Evolutionary conservation across 179 eudicot genomes (phyloP).

Genomic region (Beta lomatogona): DNA sequence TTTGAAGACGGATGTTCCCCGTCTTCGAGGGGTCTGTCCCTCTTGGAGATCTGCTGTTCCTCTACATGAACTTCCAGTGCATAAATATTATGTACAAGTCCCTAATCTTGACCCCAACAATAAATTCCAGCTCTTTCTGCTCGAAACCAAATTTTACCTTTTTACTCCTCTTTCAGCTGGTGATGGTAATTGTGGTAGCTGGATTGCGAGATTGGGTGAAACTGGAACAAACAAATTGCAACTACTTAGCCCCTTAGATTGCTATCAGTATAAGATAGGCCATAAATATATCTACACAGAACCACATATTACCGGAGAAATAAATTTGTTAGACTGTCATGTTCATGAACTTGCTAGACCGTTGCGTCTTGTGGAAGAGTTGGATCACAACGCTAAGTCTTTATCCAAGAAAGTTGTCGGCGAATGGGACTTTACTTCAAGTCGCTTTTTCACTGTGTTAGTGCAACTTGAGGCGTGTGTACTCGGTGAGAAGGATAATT

Average conservation of each 20-base stretch:
- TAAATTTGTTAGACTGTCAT: not conserved
- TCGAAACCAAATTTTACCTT: not conserved
- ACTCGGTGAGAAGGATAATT: too few relatives aligned
- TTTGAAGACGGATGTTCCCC: not conserved
- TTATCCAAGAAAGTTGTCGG: not conserved
- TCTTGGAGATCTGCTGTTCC: not conserved
- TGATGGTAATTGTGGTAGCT: not conserved
- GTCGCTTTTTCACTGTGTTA: too few relatives aligned
- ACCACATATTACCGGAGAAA: too few relatives aligned
- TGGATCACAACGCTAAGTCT: not conserved
- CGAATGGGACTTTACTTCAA: too few relatives aligned
- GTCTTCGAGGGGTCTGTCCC: not conserved
- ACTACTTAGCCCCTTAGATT: not conserved
- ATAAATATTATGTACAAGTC: not conserved
- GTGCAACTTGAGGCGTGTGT: too few relatives aligned
- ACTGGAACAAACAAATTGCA: not conserved
- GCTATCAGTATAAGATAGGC: too few relatives aligned
- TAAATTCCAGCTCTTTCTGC: not conserved
- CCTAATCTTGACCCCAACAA: not conserved
- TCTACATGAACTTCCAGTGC: not conserved
- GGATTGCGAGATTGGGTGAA: not conserved
- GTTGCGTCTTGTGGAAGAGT: too few relatives aligned
- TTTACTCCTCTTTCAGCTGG: not conserved
- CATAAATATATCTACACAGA: too few relatives aligned
- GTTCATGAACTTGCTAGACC: too few relatives aligned